A percentile compares a stretch with the other conserved stretches of the same genome.
These are phyloP conservation scores for Fusarium hostae DNA, from an alignment of 2,329 filamentous ascomycete genomes.

Conservation along the genomic window DNA sequence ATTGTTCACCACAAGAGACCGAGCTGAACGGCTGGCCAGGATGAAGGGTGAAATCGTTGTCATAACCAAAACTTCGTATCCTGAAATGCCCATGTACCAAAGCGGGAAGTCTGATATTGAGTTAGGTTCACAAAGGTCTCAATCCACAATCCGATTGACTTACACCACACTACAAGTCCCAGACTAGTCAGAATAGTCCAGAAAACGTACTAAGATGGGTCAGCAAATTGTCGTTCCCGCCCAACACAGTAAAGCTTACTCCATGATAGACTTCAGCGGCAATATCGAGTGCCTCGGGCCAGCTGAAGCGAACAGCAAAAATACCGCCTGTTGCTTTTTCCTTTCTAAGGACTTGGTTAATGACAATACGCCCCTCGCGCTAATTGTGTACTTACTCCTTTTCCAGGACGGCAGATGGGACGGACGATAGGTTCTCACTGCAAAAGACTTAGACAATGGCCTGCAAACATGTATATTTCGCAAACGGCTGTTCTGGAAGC, in stretches of 20 bases:
- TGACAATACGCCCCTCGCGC: not conserved
- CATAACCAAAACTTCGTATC: constrained; percentile 92
- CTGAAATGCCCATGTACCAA: constrained; percentile 99
- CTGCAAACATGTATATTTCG: constrained; percentile 47
- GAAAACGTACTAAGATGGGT: constrained; percentile 78
- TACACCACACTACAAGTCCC: constrained; percentile 92
- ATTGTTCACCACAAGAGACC: constrained; percentile 74
- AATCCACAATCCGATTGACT: constrained; percentile 52
- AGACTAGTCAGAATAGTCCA: constrained; percentile 95
- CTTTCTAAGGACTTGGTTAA: constrained; percentile 66
- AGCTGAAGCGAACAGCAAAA: constrained; percentile 77
- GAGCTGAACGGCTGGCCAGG: constrained; percentile 76
- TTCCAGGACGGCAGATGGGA: constrained; percentile 66
- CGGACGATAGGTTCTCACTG: constrained; percentile 61
- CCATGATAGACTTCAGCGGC: constrained; percentile 92
- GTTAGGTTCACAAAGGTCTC: constrained; percentile 28
- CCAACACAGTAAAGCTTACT: constrained; percentile 60
- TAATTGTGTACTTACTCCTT: constrained; percentile 73
- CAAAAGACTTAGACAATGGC: constrained; percentile 54
- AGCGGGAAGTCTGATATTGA: constrained; percentile 81
- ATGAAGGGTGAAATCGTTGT: constrained; percentile 83
- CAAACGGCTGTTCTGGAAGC: constrained; percentile 39
- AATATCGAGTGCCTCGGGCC: constrained; percentile 80
- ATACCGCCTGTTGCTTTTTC: constrained; percentile 77
- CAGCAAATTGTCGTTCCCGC: constrained; percentile 24